Percentiles rank a stretch among this genome's conserved stretches.
Conservation (phyloP, 2,329 filamentous ascomycete species). For the Alternaria postmessia region DNA sequence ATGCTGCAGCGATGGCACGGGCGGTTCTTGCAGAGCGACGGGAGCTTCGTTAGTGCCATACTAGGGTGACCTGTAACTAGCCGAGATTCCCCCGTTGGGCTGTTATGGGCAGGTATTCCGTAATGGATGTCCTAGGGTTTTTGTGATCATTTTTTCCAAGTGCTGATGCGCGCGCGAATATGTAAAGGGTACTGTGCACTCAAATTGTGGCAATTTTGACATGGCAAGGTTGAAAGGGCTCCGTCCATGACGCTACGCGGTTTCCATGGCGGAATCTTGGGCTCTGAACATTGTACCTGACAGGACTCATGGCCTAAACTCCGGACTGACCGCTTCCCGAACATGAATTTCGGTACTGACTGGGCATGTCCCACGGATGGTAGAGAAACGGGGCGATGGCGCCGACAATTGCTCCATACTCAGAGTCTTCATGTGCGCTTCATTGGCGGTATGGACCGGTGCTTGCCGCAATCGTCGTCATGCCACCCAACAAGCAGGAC, state of each 20-base stretch:
- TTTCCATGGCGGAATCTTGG: conserved; percentile 1
- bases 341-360: conserved; percentile 13
- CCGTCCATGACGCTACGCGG: neutral
- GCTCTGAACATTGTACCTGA: conserved; percentile 3
- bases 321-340: conserved; percentile 21
- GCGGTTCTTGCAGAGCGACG: conserved; percentile 32
- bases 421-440: conserved; percentile 6
- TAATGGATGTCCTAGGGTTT: conserved; percentile 9
- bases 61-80: conserved; percentile 26
- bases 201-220: conserved; percentile 3
- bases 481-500: conserved; percentile 16
- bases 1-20: conserved; percentile 39
- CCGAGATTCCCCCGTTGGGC: conserved; percentile 40
- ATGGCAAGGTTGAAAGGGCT: neutral
- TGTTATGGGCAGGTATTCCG: conserved; percentile 36
- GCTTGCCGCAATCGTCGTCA: conserved; percentile 22
- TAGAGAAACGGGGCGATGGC: conserved; percentile 17
- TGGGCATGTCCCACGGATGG: conserved; percentile 17
- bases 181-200: conserved; percentile 11
- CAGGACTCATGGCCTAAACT: conserved; percentile 13
- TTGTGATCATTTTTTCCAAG: conserved; percentile 15
- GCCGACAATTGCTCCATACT: conserved; percentile 20
- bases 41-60: conserved; percentile 28
- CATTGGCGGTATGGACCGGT: conserved; percentile 19
- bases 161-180: conserved; percentile 5